Base-by-base conservation (phyloP, 108 stramenopile species). In the Fistulifera pelliculosa region DNA sequence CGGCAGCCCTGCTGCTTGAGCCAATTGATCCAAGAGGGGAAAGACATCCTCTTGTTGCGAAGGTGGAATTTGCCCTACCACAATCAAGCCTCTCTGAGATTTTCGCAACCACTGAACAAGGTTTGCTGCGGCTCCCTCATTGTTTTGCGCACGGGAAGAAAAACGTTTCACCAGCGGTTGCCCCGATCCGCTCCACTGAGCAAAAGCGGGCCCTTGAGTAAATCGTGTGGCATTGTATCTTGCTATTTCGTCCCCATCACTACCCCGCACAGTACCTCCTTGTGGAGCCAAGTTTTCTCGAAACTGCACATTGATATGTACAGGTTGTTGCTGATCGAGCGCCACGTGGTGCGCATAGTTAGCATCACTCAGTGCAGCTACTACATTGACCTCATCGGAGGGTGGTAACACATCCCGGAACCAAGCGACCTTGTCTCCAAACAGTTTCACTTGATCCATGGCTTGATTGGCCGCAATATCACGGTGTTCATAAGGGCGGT, bases 221-320 rank as follows among this genome's bases (percentile, higher is more conserved):
- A 90, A 90, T 27, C 78, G 71, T 15, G 61, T 21, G 4, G 49
- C 65, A 41, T 85, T 73, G 52, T 78, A 85, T 42, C 58, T 71
- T 31, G 83, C 79, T 8, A 67, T 52, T 1, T 79, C 67, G n/a
- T 71, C 73, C n/a, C 56, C 45, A 25, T 74, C 64, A 41, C 85
- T 80, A 42, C 83, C 88, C 14, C 95, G 68, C 27, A 93, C 75
- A 1, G 90, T 80, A 1, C 95, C 95, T 22, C 54, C 77, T 27
- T 85, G 83, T 0, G 95, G 95, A 27, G 95, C 91, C 21, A 96
- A 62, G 61, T 96, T 96, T 62, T 96, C 95, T 31, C 92, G 69
- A 54, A 94, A 93, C 71, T 87, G 85, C 43, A 96, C 72, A 60
- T 96, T 96, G n/a, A 96, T 44, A 66, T 96, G 95, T 15, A 93